Conservation (phyloP, 139 green algal species). For the Dunaliella primolecta region DNA sequence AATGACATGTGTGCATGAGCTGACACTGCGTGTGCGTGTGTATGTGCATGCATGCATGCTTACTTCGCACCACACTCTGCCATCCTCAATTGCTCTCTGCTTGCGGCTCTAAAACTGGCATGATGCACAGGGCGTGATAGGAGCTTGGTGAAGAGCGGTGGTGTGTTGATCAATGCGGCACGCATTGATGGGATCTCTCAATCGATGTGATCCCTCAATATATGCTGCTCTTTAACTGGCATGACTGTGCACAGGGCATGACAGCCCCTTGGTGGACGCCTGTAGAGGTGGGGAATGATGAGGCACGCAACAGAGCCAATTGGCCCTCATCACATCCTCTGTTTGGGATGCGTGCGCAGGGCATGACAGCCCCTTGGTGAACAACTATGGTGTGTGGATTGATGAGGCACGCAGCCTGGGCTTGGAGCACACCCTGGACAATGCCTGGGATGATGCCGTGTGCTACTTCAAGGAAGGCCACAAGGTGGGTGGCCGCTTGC, state of each 20-base stretch:
- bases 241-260: slow-evolving; percentile 72
- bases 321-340: too few species aligned
- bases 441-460: slow-evolving; percentile 50
- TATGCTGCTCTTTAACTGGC: too few species aligned
- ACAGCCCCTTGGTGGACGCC: slow-evolving; percentile 87
- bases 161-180: too few species aligned
- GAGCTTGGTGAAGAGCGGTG: too few species aligned
- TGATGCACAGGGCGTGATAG: too few species aligned
- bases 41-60: not conserved
- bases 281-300: slow-evolving; percentile 90
- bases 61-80: not conserved
- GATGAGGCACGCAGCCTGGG: slow-evolving; percentile 76
- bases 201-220: too few species aligned
- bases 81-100: too few species aligned
- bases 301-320: slow-evolving; percentile 67
- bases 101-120: too few species aligned
- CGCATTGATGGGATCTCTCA: too few species aligned
- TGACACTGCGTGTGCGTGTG: not conserved
- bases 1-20: too few species aligned
- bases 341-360: too few species aligned
- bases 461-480: slow-evolving; percentile 73
- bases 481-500: slow-evolving; percentile 29
- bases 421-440: slow-evolving; percentile 62
- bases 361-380: slow-evolving; percentile 77
- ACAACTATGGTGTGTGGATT: slow-evolving; percentile 94